Base-by-base conservation (phyloP, 192 early-diverging fungal species). In the Linnemannia zychae region DNA sequence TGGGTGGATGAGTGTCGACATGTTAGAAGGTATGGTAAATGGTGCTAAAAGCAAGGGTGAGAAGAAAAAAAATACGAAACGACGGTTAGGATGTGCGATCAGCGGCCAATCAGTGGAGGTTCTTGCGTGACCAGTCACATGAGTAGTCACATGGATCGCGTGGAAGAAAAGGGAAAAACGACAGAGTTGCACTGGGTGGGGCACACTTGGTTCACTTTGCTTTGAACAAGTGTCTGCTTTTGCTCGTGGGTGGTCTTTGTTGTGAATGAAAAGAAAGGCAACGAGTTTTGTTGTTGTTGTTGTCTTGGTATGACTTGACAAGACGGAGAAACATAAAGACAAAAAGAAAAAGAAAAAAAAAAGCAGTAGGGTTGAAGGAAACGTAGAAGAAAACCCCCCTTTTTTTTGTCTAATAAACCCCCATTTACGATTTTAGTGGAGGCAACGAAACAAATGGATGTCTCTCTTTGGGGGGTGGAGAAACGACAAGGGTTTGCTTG, bases 1-100 rank as follows among this genome's bases (percentile, higher is more conserved):
- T 63, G 57, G 57, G 7, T 63, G 57, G 57, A 63, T 63, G 57
- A 63, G 57, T 28, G 57, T 63, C 57, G 57, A 63, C 57, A 63
- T 63, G 5, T 7, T 28, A 11, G 24, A 60, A n/a, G 50, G 50
- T 17, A n/a, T 52, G 50, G 13, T 28, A 31, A n/a, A 28, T 13
- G 28, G 24, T 12, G 28, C 22, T 5, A 57, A 24, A n/a, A 5
- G 52, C 9, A 63, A 22, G 57, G 22, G 28, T 4, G 31, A 63
- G 28, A 24, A n/a, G 53, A 17, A 17, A 4, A n/a, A 53, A 31
- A 60, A 60, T 28, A 28, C 12, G 28, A 31, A 24, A 63, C n/a
- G 22, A 11, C 33, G 34, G 67, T 17, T n/a, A 18, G 17, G 67
- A 68, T 18, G 36, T 17, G 34, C 16, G 67, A 36, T 4, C 20